Base-by-base conservation (phyloP, 2,329 filamentous ascomycete genomes). In the Cladorrhinum sp. region DNA sequence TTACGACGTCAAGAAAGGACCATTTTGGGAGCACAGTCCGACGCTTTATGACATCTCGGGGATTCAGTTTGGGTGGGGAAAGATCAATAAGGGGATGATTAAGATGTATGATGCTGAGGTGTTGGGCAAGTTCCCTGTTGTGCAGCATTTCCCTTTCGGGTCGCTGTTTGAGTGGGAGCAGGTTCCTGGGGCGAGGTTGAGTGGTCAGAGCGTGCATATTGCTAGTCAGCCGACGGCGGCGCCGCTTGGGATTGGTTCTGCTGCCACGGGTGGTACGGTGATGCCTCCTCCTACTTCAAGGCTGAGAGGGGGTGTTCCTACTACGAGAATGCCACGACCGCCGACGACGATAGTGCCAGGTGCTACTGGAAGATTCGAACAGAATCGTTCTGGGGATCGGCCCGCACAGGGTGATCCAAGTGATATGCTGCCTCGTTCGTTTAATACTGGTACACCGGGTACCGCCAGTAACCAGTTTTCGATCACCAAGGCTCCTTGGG, bases 31-130 rank as follows among this genome's bases (percentile, higher is more conserved):
- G 68, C 93, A 99, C 73, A 96, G 92, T 66, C 93, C 93, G 0
- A 93, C 96, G 66, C 78, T 99, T 12, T 99, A 89, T 72, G 93
- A 99, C 73, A 92, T 99, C 48, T 96, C 92, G 0, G 95, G 95
- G 10, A 90, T 99, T 65, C 86, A 85, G 66, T 88, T 89, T 59
- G 91, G 95, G n/a, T 99, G 95, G 95, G 95, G 90, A 36, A 99
- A 99, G 79, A 96, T 99, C 70, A 98, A 99, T 76, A 93, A 93
- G 79, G 95, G 95, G 55, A 98, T 99, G 95, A 86, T 99, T 70
- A 99, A 98, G 76, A 99, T 99, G 95, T 99, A 93, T 78, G 92
- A 96, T 67, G 95, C 91, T 18, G 95, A 99, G 77, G 95, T 99
- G 2, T 80, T 99, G 13, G 91, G 90, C 41, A 99, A 99, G 74